Percentiles rank a stretch among this genome's conserved stretches.
These are phyloP conservation scores for Xylaria sp. DNA, from an alignment of 2,329 filamentous ascomycete genomes.

Conservation along the genomic window DNA sequence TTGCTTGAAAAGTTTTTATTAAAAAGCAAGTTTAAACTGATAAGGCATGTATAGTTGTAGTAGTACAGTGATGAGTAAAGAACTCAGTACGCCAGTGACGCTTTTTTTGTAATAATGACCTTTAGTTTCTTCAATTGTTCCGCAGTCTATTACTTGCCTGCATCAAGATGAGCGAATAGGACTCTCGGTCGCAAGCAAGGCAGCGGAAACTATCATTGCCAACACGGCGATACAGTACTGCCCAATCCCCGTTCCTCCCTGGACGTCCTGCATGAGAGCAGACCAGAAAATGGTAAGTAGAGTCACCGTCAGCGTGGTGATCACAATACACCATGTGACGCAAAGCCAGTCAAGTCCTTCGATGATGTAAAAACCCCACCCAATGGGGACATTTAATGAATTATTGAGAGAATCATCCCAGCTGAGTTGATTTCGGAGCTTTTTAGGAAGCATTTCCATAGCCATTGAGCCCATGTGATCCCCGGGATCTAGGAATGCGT, in stretches of 20 bases:
- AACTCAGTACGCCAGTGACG: neutral
- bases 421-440: neutral
- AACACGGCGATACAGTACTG: constrained; percentile 2
- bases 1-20: too few relatives aligned
- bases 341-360: neutral
- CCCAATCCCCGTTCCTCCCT: neutral
- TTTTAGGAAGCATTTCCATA: neutral
- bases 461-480: constrained; percentile 2
- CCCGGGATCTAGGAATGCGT: neutral
- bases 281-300: neutral
- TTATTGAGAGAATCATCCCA: neutral
- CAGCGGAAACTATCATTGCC: neutral
- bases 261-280: constrained; percentile 2
- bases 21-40: neutral
- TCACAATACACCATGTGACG: neutral
- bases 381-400: neutral
- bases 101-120: neutral
- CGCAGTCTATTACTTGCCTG: neutral
- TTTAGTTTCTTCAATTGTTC: neutral
- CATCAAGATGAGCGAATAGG: neutral
- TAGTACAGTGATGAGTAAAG: neutral
- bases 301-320: neutral
- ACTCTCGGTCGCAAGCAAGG: neutral
- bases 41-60: neutral
- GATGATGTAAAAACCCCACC: neutral